Evolutionary conservation across 2,329 filamentous ascomycete species (phyloP), one percentile per base, ranked within the genome.

Genomic region (Fusarium subglutinans): DNA sequence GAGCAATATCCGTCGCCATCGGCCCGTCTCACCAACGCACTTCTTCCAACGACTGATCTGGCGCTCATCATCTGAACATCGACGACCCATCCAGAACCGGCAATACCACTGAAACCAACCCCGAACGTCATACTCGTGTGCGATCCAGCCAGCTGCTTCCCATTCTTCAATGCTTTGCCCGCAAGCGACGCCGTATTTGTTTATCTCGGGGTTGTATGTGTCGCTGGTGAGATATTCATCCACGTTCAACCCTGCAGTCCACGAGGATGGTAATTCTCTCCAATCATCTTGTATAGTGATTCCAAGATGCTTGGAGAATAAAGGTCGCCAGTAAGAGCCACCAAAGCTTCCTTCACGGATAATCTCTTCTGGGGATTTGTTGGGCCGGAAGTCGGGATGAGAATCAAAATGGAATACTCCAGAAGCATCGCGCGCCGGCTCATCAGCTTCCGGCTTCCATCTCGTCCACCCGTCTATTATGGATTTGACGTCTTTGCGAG

Each of bases 21-120:
- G 67, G 3, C 67, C 67, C 3, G 59, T 70, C 5, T 65, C 67
- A 1, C 67, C 67, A 14, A 70, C 67, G 11, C 67, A 70, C 22
- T 70, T 70, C 44, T 59, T 70, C 67, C 67, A 70, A 4, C 67
- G 67, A n/a, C 66, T 65, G n/a, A 70, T 70, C 14, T 70, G 67
- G 1, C 67, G 66, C 37, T 70, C 66, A 0, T 70, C 67, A 38
- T 70, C 67, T 2, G 15, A 15, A 4, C 67, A 70, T 4, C 67
- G 67, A 4, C 67, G 67, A 1, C 67, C 67, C 67, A 70, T 70
- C 51, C 66, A 70, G 3, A 58, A 70, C 0, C 67, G 67, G 6
- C 67, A 70, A 24, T 70, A 70, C 67, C 67, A 70, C 9, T 70
- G 67, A 17, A 70, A 70, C 67, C 67, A 70, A 0, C 67, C 67